A percentile compares a stretch with the other conserved stretches of the same genome.
These are phyloP conservation scores for Russula sp. DNA, from an alignment of 768 basidiomycete genomes.

Conservation along the genomic window DNA sequence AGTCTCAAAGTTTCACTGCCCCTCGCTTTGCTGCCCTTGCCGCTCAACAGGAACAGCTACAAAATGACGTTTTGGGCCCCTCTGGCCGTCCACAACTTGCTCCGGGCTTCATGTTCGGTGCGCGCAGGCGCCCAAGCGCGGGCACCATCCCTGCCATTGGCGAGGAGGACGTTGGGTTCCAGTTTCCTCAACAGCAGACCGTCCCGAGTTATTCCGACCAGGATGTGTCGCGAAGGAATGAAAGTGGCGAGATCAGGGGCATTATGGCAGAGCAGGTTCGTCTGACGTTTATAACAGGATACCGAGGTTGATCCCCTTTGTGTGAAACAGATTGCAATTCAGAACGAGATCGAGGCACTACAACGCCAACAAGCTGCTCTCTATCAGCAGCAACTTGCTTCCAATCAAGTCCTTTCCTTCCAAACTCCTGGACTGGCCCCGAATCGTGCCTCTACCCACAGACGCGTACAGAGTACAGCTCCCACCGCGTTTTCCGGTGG, in stretches of 20 bases:
- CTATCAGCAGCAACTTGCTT: constrained; percentile 85
- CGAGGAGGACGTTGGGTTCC: constrained; percentile 77
- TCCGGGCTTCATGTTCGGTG: constrained; percentile 89
- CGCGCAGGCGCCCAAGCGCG: constrained; percentile 42
- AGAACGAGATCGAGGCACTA: constrained; percentile 84
- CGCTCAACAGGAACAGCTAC: constrained; percentile 48
- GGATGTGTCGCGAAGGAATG: constrained; percentile 46
- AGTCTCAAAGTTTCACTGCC: constrained; percentile 80
- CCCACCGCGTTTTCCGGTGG: constrained; percentile 41
- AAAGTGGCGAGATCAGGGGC: constrained; percentile 68
- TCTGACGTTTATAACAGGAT: constrained; percentile 1
- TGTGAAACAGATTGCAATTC: constrained; percentile 65
- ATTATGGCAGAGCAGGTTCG: constrained; percentile 94
- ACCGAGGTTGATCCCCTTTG: constrained; percentile 8
- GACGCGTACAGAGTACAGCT: constrained; percentile 83
- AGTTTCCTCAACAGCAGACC: constrained; percentile 67
- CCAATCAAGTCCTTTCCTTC: constrained; percentile 76
- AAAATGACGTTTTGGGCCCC: constrained; percentile 51
- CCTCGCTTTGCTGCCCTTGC: constrained; percentile 83
- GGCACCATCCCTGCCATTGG: constrained; percentile 61
- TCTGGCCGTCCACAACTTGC: constrained; percentile 84
- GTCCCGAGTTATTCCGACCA: constrained; percentile 24
- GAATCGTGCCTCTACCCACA: constrained; percentile 51
- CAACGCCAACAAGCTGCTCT: constrained; percentile 88
- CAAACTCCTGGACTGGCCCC: constrained; percentile 71